Base-by-base conservation (phyloP, 495 filamentous ascomycete genomes). In the Aspergillus bertholletiae region DNA sequence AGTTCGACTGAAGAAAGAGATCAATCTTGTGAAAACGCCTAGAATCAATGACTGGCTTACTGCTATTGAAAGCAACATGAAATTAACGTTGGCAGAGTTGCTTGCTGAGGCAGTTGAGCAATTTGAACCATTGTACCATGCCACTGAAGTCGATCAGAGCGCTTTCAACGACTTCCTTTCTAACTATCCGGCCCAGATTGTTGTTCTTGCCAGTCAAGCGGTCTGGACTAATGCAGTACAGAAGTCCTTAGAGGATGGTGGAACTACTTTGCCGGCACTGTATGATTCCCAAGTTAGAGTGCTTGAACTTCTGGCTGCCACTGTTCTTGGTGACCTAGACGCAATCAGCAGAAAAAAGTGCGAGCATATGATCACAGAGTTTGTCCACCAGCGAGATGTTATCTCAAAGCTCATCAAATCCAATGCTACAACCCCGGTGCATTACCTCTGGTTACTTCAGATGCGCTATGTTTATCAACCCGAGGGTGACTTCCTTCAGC, bases 1-100 rank as follows among this genome's bases (percentile, higher is more conserved):
- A 57, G 90, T 97, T 37, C 81, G 83, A 34, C 72, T 99, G 49
- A 93, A 91, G 72, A 90, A 86, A 55, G 87, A 91, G 59, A 89
- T 99, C 58, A 96, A 91, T 45, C 81, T 99, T 18, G 80, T 88
- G 54, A 96, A 94, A 70, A 96, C 88, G 3, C 94, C 94, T 3
- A 87, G 88, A 58, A 96, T 99, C 79, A 99, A 99, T 62, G 94
- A 99, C 65, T 99, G 94, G 94, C 81, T 99, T 12, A 86, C 86
- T 47, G 84, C 92, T 7, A 77, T 99, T 26, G 94, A 97, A 66
- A 88, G 73, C 47, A 95, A 87, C 59, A 97, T 99, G 94, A 97
- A 96, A 65, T 77, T 83, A 24, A 95, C 94, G 11, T 80, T 99
- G 20, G 94, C 93, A 0, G 94, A 97, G 63, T 78, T 96, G 7